phyloP scores from a whole-genome alignment of 2,329 filamentous ascomycete genomes.

The Dactylellina leptospora region DNA sequence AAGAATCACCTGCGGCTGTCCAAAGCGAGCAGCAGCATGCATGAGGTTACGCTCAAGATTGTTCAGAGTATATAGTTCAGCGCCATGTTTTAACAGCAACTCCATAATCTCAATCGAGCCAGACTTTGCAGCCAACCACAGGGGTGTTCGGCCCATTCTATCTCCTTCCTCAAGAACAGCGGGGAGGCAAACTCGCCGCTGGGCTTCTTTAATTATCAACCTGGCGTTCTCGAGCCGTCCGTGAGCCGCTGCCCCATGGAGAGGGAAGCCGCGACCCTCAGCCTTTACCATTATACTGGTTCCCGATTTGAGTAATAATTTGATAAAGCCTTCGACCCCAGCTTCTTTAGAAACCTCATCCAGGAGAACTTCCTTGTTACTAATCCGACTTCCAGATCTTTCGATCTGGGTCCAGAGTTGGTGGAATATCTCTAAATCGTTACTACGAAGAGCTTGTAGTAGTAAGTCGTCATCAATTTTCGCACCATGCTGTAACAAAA shows the following conservation, averaged over 20 bases:
- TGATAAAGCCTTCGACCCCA: conserved; percentile 31
- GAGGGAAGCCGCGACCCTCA: not conserved
- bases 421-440: conserved; percentile 39
- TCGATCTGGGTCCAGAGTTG: conserved; percentile 46
- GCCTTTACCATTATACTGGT: conserved; percentile 21
- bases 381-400: conserved; percentile 30
- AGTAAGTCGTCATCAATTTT: conserved; percentile 33
- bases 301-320: conserved; percentile 31
- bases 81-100: conserved; percentile 27
- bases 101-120: conserved; percentile 26
- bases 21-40: conserved; percentile 23
- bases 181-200: conserved; percentile 24
- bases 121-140: conserved; percentile 25
- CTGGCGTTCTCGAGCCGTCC: conserved; percentile 24
- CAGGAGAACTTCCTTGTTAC: conserved; percentile 29
- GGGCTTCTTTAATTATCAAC: conserved; percentile 30
- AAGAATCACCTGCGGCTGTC: conserved; percentile 31
- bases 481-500: conserved; percentile 27
- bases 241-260: conserved; percentile 17
- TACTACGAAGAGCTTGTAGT: conserved; percentile 31
- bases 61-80: conserved; percentile 12
- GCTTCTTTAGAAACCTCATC: conserved; percentile 32
- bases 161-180: conserved; percentile 20
- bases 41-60: conserved; percentile 1
- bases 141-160: conserved; percentile 9